These are phyloP conservation scores for Cucurbita argyrosperma DNA, from an alignment of 306 rosid genomes.

Conservation along the genomic window DNA sequence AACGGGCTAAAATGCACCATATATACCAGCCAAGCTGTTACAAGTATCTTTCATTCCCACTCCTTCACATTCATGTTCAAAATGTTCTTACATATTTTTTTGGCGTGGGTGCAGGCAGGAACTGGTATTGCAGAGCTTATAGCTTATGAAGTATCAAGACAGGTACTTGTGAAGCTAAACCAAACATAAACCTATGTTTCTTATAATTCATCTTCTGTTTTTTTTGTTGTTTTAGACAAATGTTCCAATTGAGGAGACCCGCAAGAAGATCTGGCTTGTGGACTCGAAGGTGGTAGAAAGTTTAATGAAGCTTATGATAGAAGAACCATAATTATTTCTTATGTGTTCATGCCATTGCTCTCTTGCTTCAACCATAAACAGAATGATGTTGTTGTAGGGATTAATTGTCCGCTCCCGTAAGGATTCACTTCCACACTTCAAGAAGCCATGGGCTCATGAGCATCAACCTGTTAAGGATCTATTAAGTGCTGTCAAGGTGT, in stretches of 20 bases:
- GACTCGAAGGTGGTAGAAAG: constrained; percentile 58
- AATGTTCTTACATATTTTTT: constrained; percentile 7
- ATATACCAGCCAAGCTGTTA: too few species aligned
- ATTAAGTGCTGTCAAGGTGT: constrained; percentile 66
- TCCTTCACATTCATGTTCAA: background rate
- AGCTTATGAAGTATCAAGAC: constrained; percentile 75
- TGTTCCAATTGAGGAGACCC: constrained; percentile 57
- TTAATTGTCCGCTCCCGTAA: constrained; percentile 68
- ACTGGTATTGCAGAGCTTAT: constrained; percentile 92
- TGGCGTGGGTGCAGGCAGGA: constrained; percentile 54
- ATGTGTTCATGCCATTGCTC: background rate
- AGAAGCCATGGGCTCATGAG: constrained; percentile 97
- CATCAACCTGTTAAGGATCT: constrained; percentile 62
- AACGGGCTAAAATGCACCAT: too few species aligned
- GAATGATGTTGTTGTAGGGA: constrained; percentile 40
- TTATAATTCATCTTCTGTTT: background rate
- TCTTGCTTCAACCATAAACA: background rate
- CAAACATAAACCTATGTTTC: background rate
- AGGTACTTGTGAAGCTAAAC: constrained; percentile 21
- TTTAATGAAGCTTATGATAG: background rate
- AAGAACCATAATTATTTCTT: background rate
- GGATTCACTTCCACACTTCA: constrained; percentile 75
- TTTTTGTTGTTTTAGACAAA: constrained; percentile 36
- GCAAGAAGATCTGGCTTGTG: constrained; percentile 86
- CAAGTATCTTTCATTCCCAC: background rate